Conservation (phyloP, 345 rosid genomes). For the Odontarrhena argentea region DNA sequence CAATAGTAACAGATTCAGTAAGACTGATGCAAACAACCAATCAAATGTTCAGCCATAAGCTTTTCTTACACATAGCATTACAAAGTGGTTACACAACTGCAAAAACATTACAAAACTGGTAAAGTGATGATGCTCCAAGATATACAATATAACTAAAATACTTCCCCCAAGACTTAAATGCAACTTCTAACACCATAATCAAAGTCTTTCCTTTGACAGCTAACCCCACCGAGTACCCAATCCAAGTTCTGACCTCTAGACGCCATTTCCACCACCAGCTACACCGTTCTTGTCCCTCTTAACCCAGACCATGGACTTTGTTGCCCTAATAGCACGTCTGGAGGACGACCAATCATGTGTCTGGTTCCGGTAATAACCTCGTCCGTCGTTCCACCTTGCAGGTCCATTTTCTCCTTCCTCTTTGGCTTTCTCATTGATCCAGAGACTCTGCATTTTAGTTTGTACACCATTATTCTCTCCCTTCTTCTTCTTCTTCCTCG, state of each 20-base stretch:
- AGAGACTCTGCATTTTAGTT: slow-evolving; percentile 2
- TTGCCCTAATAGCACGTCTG: background rate
- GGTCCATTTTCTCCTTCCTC: background rate
- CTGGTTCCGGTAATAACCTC: slow-evolving; percentile 1
- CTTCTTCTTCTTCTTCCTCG: slow-evolving; percentile 12
- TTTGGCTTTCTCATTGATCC: slow-evolving; percentile 9
- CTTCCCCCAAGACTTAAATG: background rate
- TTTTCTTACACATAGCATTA: background rate
- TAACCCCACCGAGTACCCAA: background rate
- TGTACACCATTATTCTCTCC: slow-evolving; percentile 7
- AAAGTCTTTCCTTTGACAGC: slow-evolving; percentile 2
- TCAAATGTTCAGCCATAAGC: background rate
- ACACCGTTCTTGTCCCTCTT: background rate
- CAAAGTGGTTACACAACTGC: background rate
- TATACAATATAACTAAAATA: background rate
- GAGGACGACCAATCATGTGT: slow-evolving; percentile 25
- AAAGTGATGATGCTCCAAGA: background rate
- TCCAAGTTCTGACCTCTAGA: background rate
- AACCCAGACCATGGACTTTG: slow-evolving; percentile 29
- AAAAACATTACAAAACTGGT: slow-evolving; percentile 5
- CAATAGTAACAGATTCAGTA: too few species aligned
- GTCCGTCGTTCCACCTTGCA: background rate
- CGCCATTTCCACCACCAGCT: background rate
- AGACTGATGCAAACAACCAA: background rate
- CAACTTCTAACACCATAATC: background rate